A percentile compares a stretch with the other conserved stretches of the same genome.
Conservation (phyloP, 1,284 basidiomycete species). For the Sphaerobolus stellatus region DNA sequence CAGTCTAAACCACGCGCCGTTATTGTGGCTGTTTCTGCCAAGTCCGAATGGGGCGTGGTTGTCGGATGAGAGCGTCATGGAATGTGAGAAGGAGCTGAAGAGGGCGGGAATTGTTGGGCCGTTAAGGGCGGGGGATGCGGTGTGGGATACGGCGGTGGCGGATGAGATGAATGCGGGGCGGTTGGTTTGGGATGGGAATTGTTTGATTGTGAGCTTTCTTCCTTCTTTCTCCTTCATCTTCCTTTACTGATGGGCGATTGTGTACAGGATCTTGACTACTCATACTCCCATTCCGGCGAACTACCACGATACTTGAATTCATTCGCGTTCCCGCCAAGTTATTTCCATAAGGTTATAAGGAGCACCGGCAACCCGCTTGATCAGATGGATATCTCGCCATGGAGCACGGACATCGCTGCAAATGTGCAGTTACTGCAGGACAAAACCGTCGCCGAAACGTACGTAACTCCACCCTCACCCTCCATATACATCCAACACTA, state of each 20-base stretch:
- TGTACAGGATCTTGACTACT: conserved; percentile 74
- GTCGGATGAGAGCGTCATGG: conserved; percentile 70
- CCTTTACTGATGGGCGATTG: conserved; percentile 11
- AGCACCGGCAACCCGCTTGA: conserved; percentile 66
- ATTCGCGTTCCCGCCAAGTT: conserved; percentile 75
- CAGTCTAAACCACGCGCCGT: conserved; percentile 64
- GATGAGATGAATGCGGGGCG: conserved; percentile 79
- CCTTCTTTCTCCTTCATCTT: not conserved
- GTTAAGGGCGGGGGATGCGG: conserved; percentile 68
- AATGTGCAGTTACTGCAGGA: conserved; percentile 77
- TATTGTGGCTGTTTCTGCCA: conserved; percentile 76
- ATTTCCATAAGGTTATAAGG: conserved; percentile 79
- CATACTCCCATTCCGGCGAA: conserved; percentile 70
- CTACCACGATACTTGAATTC: conserved; percentile 73
- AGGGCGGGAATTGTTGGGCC: conserved; percentile 58
- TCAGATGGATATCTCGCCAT: conserved; percentile 70
- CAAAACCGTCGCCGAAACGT: conserved; percentile 77
- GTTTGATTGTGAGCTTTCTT: conserved; percentile 61
- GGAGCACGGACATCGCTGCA: conserved; percentile 69
- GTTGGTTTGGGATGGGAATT: conserved; percentile 79
- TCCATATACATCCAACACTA: no score
- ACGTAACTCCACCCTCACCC: conserved; percentile 35
- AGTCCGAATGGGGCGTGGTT: conserved; percentile 81
- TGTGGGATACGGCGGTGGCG: conserved; percentile 76
- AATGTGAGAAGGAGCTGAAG: conserved; percentile 75